phyloP scores from a whole-genome alignment of 1,284 basidiomycete genomes.

The Sutorius eximius region DNA sequence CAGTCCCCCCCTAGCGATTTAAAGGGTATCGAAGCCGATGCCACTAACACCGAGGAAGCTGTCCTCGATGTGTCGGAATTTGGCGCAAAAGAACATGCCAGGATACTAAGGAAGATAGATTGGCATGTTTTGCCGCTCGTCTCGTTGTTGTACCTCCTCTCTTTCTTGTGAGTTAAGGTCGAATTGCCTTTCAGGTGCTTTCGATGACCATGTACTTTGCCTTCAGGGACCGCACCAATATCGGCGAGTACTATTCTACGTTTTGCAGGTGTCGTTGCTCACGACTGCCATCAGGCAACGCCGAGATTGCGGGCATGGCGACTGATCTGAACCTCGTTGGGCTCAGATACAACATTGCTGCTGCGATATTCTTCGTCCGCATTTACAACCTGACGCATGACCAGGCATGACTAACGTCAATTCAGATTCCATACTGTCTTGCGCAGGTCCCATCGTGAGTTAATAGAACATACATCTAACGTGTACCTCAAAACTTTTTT shows the following conservation, averaged over 20 bases:
- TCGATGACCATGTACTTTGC: not conserved
- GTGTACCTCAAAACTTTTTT: not conserved
- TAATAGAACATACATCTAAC: not conserved
- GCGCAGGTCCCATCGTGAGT: slow-evolving; percentile 49
- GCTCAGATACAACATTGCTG: slow-evolving; percentile 44
- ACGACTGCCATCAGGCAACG: slow-evolving; percentile 22
- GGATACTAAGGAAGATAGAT: slow-evolving; percentile 48
- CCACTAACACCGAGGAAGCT: not conserved
- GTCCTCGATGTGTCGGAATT: not conserved
- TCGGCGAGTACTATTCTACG: slow-evolving; percentile 22
- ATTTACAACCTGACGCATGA: not conserved
- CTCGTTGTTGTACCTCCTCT: slow-evolving; percentile 55
- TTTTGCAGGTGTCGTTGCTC: not conserved
- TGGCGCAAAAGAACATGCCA: slow-evolving; percentile 24
- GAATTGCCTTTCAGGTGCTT: not conserved
- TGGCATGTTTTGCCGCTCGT: slow-evolving; percentile 49
- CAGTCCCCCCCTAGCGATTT: not conserved
- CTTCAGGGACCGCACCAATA: slow-evolving; percentile 36
- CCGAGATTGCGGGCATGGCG: slow-evolving; percentile 41
- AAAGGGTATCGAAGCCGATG: slow-evolving; percentile 1
- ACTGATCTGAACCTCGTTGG: slow-evolving; percentile 40
- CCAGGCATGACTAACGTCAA: not conserved
- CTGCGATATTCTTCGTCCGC: slow-evolving; percentile 48
- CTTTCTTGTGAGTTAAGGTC: slow-evolving; percentile 44
- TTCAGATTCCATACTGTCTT: slow-evolving; percentile 43